Evolutionary conservation across 495 filamentous ascomycete species (phyloP).

Genomic region (Neurospora sp.): DNA sequence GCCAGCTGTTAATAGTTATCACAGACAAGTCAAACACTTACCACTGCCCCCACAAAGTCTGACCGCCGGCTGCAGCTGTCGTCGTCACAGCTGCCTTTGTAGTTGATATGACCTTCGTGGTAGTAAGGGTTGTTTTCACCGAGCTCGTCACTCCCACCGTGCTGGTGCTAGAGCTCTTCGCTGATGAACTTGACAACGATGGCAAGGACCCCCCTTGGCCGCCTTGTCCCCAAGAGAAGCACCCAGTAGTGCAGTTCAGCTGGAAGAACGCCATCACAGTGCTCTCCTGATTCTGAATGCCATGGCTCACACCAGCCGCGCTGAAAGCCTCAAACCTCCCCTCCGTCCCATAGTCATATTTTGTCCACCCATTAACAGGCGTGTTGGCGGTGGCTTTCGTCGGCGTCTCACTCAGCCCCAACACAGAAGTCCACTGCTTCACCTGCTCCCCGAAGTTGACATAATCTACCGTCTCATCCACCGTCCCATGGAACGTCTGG

Average conservation of each 20-base stretch:
- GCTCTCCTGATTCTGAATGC: slow-evolving; percentile 38
- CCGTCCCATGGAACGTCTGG: slow-evolving; percentile 46
- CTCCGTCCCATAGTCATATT: slow-evolving; percentile 33
- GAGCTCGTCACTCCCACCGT: not conserved
- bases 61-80: not conserved
- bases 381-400: slow-evolving; percentile 22
- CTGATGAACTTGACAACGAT: not conserved
- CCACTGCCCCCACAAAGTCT: slow-evolving; percentile 8
- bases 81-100: not conserved
- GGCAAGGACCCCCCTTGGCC: slow-evolving; percentile 2
- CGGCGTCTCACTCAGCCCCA: slow-evolving; percentile 28
- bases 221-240: slow-evolving; percentile 32
- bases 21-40: not conserved
- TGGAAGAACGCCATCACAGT: slow-evolving; percentile 44
- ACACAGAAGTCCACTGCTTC: slow-evolving; percentile 48
- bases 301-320: slow-evolving; percentile 40
- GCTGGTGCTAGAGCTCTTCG: not conserved
- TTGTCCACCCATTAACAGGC: slow-evolving; percentile 34
- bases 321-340: slow-evolving; percentile 39
- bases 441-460: slow-evolving; percentile 41
- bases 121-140: not conserved
- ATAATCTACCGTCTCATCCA: slow-evolving; percentile 38
- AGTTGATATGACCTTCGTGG: not conserved
- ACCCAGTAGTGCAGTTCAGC: slow-evolving; percentile 22
- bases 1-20: no score